These are phyloP conservation scores for Astrothelium subdiscretum DNA, from an alignment of 495 filamentous ascomycete species.

Conservation along the genomic window DNA sequence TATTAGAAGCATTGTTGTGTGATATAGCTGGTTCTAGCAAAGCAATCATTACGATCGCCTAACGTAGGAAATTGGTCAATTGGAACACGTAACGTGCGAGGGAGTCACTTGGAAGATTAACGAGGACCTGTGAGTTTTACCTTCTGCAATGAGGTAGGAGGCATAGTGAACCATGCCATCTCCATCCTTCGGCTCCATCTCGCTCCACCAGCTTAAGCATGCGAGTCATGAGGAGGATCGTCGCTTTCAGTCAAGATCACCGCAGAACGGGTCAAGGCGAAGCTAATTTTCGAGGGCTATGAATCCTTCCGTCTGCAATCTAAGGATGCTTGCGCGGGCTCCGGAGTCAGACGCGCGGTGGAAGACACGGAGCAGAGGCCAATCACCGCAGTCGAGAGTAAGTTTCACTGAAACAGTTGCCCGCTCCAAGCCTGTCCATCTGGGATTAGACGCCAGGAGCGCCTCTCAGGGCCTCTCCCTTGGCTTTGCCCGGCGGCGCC, in stretches of 20 bases:
- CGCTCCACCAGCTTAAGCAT: not conserved
- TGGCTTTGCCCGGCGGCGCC: not conserved
- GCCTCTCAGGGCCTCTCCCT: not conserved
- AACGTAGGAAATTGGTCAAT: too few relatives aligned
- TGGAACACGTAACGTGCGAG: too few relatives aligned
- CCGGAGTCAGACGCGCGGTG: not conserved
- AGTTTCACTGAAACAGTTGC: not conserved
- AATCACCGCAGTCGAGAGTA: not conserved
- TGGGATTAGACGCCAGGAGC: not conserved
- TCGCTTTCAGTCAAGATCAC: not conserved
- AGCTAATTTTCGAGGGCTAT: not conserved
- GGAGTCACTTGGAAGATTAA: not conserved
- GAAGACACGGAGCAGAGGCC: not conserved
- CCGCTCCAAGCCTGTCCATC: not conserved
- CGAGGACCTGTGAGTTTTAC: not conserved
- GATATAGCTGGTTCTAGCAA: not conserved
- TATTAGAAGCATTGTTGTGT: not conserved
- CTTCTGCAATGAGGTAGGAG: not conserved
- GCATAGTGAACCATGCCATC: not conserved
- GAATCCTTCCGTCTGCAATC: not conserved
- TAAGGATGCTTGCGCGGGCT: not conserved
- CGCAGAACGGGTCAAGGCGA: not conserved
- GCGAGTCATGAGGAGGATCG: not conserved
- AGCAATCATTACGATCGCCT: not conserved
- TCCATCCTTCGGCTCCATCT: slow-evolving; percentile 1